phyloP scores from a whole-genome alignment of 2,329 filamentous ascomycete species.

The Clarireedia hainanense region DNA sequence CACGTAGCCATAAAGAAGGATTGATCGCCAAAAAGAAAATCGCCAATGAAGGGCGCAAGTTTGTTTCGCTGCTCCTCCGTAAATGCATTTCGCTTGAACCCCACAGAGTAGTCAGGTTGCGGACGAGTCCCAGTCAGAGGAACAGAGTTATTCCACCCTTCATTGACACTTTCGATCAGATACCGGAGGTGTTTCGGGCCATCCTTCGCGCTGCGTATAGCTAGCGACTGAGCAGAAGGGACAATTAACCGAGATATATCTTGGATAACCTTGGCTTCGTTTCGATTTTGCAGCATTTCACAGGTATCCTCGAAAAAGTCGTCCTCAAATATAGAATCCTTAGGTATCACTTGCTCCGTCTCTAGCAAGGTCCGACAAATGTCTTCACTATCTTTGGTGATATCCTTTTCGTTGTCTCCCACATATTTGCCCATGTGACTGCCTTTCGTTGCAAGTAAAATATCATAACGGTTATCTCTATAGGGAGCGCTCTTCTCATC shows the following conservation, averaged over 20 bases:
- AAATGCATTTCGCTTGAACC: conserved; percentile 34
- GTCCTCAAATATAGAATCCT: conserved; percentile 32
- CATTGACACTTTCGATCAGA: conserved; percentile 35
- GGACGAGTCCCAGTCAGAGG: conserved; percentile 30
- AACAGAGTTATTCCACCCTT: conserved; percentile 35
- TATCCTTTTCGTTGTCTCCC: conserved; percentile 18
- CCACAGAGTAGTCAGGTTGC: conserved; percentile 20
- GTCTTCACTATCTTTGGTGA: conserved; percentile 29
- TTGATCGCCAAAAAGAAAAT: conserved; percentile 16
- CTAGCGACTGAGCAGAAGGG: not conserved
- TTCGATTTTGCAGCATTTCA: conserved; percentile 12
- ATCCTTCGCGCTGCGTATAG: not conserved
- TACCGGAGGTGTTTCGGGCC: conserved; percentile 20
- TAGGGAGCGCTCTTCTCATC: conserved; percentile 33
- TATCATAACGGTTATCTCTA: conserved; percentile 30
- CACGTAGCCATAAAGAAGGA: conserved; percentile 36
- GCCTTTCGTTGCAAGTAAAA: conserved; percentile 33
- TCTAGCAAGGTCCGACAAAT: conserved; percentile 29
- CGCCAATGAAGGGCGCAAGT: conserved; percentile 27
- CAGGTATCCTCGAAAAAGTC: conserved; percentile 32
- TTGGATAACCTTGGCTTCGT: not conserved
- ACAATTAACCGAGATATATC: not conserved
- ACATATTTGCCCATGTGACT: conserved; percentile 33
- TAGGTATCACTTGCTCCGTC: conserved; percentile 26
- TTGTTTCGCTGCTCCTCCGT: conserved; percentile 35